Base-by-base conservation (phyloP, 768 basidiomycete species). In the Suillus subluteus region DNA sequence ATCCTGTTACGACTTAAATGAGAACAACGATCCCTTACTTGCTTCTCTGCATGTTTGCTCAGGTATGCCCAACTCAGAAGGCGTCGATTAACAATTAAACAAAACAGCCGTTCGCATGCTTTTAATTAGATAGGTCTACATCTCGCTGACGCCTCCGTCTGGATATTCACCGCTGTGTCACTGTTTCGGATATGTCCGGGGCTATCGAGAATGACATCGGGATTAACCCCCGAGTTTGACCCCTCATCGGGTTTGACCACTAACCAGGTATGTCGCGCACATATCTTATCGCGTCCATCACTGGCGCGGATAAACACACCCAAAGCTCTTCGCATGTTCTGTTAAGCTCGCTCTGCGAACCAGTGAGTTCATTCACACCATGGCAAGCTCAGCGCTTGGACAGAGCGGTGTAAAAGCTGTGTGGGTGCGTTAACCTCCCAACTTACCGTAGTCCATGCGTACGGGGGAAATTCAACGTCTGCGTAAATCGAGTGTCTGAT, bases 241-340 rank as follows among this genome's bases (percentile, higher is more conserved):
- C 83, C 83, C 46, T 87, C 87, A 26, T 26, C n/a, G n/a, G n/a
- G n/a, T n/a, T n/a, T n/a, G n/a, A n/a, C n/a, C n/a, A n/a, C n/a
- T n/a, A n/a, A n/a, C n/a, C 26, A 26, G 26, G 26, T 26, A 9
- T 83, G 32, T 3, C 32, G 32, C 32, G 5, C 32, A 32, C 84
- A 15, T 13, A n/a, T 16, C 11, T 43, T 44, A 54, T 58, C 12
- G 6, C 7, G 5, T 58, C 38, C 18, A n/a, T 32, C 32, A 1
- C 7, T 26, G 23, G 32, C 9, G 21, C 62, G 74, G 54, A 74
- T 8, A 61, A 7, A 43, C 12, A 3, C 50, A 13, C n/a, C 88
- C 87, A 3, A 85, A 83, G 69, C 84, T 87, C 23, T 90, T 87
- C 79, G 82, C 83, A 68, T 89, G 88, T 69, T 74, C 80, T 26